Conservation (phyloP, 352 stramenopile species). For the Phytophthora multivora region DNA sequence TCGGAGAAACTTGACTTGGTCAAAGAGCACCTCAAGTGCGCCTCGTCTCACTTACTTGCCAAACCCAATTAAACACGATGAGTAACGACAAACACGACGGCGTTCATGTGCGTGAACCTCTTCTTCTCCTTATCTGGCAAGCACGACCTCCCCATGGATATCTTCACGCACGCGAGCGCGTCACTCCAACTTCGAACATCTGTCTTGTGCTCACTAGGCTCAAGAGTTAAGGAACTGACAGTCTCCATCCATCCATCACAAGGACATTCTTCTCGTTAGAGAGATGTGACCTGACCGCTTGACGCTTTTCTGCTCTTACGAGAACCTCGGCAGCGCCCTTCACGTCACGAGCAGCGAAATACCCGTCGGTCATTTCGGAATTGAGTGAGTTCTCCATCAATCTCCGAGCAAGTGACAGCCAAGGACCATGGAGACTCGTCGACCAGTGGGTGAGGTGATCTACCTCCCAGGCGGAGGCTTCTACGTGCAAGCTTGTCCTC, state of each 20-base stretch:
- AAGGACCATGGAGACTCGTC: conserved; percentile 1
- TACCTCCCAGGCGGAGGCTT: conserved; percentile 5
- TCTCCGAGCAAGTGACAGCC: conserved; percentile 6
- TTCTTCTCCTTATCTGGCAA: not conserved
- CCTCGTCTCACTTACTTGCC: too few species aligned
- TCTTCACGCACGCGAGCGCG: too few species aligned
- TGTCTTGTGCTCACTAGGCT: too few species aligned
- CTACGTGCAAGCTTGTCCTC: conserved; percentile 14
- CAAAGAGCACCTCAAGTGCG: too few species aligned
- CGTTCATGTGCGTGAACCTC: not conserved
- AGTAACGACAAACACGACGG: not conserved
- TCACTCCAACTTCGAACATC: too few species aligned
- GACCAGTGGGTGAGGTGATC: not conserved
- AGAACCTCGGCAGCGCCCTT: conserved; percentile 5
- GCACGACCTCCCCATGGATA: too few species aligned
- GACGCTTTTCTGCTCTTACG: conserved; percentile 3
- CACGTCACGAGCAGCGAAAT: conserved; percentile 4
- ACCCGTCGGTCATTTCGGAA: conserved; percentile 19
- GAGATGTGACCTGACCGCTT: conserved; percentile 14
- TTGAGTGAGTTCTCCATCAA: conserved; percentile 15
- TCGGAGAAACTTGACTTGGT: too few species aligned
- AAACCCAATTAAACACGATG: too few species aligned
- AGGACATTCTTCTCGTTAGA: conserved; percentile 4
- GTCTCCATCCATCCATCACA: conserved; percentile 11
- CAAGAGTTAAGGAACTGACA: not conserved